Evolutionary conservation across 208 protist species (phyloP).

Genomic region (Wallacemonas sp.): DNA sequence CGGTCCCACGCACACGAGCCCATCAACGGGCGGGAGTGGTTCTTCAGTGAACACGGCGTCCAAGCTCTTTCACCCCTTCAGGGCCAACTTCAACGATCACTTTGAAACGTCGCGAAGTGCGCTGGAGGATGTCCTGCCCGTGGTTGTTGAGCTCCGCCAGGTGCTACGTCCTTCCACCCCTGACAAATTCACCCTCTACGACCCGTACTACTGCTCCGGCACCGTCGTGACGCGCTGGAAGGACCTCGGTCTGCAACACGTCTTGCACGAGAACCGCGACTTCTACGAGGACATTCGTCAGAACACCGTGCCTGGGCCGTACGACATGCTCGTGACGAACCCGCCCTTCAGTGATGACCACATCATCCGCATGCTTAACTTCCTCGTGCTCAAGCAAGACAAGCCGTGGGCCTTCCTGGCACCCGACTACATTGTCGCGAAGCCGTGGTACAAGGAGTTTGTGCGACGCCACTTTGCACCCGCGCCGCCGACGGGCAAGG

Average conservation of each 20-base stretch:
- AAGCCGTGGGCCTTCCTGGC: conserved; percentile 71
- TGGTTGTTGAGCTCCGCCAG: conserved; percentile 53
- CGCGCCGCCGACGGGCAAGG: conserved; percentile 31
- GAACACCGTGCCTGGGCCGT: conserved; percentile 45
- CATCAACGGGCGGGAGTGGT: no score
- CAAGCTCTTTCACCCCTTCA: conserved; percentile 39
- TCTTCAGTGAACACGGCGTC: no score
- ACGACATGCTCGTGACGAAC: conserved; percentile 84
- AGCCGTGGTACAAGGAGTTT: conserved; percentile 57
- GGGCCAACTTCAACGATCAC: conserved; percentile 81
- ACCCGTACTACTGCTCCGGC: conserved; percentile 89
- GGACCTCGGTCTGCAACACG: conserved; percentile 51
- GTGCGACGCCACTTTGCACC: conserved; percentile 34
- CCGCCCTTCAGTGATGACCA: conserved; percentile 83
- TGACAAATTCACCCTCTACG: conserved; percentile 71
- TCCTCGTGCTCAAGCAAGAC: conserved; percentile 32
- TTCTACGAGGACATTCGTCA: conserved; percentile 68
- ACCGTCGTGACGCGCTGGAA: conserved; percentile 43
- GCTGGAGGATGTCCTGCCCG: conserved; percentile 53
- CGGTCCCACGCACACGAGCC: no score
- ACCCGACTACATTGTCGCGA: conserved; percentile 70
- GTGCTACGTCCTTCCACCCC: conserved; percentile 49
- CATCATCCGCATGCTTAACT: conserved; percentile 56
- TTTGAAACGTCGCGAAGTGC: conserved; percentile 74
- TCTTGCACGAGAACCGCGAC: conserved; percentile 89